Percentiles rank a stretch among this genome's conserved stretches.
phyloP scores from a whole-genome alignment of 768 basidiomycete genomes.

The Amanita jacksonii region DNA sequence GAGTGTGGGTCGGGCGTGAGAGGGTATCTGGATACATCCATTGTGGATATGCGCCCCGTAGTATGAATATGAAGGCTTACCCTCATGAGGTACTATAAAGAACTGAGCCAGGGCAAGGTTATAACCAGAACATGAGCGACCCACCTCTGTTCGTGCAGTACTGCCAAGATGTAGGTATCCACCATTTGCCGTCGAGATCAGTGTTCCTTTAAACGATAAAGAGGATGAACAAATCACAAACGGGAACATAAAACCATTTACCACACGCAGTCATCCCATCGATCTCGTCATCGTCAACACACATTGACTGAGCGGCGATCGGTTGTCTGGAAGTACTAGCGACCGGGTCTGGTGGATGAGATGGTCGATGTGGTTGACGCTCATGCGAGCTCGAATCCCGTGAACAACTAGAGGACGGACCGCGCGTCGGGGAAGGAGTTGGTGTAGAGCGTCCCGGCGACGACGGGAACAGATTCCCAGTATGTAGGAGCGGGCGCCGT shows the following conservation, averaged over 20 bases:
- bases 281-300: slow-evolving; percentile 21
- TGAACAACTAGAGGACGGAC: neutral
- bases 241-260: slow-evolving; percentile 6
- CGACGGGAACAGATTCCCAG: neutral
- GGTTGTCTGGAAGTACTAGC: neutral
- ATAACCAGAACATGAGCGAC: neutral
- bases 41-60: neutral
- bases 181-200: slow-evolving; percentile 31
- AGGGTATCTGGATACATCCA: neutral
- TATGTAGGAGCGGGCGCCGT: slow-evolving; percentile 37
- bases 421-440: neutral
- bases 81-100: slow-evolving; percentile 52
- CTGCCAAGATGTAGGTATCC: slow-evolving; percentile 51
- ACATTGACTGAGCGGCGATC: neutral
- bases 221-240: neutral
- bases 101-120: slow-evolving; percentile 25
- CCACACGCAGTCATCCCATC: slow-evolving; percentile 34
- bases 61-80: slow-evolving; percentile 21
- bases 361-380: slow-evolving; percentile 1
- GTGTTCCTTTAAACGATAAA: slow-evolving; percentile 48
- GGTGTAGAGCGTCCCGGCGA: neutral
- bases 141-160: slow-evolving; percentile 61
- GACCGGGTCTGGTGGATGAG: neutral
- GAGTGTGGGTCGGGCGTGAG: neutral
- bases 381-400: neutral